These are phyloP conservation scores for Trypanosoma congolense DNA, from an alignment of 208 protist species.

Conservation along the genomic window DNA sequence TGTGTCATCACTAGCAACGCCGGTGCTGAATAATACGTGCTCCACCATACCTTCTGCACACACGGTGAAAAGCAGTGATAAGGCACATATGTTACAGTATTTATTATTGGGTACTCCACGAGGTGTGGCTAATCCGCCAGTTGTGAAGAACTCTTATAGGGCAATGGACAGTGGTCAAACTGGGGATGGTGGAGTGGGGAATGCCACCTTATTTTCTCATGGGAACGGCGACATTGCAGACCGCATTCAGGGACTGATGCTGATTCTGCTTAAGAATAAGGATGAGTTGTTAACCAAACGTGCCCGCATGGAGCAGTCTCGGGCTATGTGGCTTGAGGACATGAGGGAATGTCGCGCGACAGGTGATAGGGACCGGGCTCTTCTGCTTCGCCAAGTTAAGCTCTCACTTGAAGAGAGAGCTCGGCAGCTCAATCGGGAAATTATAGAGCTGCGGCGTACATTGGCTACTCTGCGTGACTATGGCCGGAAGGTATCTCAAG, in stretches of 20 bases:
- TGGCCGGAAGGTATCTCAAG: slow-evolving; percentile 24
- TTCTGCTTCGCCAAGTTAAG: slow-evolving; percentile 43
- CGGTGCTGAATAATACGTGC: slow-evolving; percentile 1
- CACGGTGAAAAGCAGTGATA: background rate
- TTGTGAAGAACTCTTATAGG: background rate
- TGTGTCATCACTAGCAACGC: background rate
- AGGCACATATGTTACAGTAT: background rate
- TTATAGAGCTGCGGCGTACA: slow-evolving; percentile 38
- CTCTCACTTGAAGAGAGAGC: slow-evolving; percentile 47
- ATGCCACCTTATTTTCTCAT: background rate
- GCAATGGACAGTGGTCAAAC: background rate
- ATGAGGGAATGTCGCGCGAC: slow-evolving; percentile 35
- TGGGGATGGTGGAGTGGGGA: background rate
- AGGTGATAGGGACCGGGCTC: slow-evolving; percentile 26
- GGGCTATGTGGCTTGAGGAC: slow-evolving; percentile 55
- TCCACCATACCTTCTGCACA: slow-evolving; percentile 1
- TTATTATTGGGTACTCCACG: background rate
- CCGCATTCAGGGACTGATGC: slow-evolving; percentile 12
- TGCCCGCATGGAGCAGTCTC: slow-evolving; percentile 27
- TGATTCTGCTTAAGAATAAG: slow-evolving; percentile 24
- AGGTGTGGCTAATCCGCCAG: background rate
- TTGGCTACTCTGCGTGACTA: slow-evolving; percentile 30
- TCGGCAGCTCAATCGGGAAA: slow-evolving; percentile 44
- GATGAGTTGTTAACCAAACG: slow-evolving; percentile 25
- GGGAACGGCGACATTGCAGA: slow-evolving; percentile 9